Conservation (phyloP, 345 rosid species). For the Moricandia moricandioides region DNA sequence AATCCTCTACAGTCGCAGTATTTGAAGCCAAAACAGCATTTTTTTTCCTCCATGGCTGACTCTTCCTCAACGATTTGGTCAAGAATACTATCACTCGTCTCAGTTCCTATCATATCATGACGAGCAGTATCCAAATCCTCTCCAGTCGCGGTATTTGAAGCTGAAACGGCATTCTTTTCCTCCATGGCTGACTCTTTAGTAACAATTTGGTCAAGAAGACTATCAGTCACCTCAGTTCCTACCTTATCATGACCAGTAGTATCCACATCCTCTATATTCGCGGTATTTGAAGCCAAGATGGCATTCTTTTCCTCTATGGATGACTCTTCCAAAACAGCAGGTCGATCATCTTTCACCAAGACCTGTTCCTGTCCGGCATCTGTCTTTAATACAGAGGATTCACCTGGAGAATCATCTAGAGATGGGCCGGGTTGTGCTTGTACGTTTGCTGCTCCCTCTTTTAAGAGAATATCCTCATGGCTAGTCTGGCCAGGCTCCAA, state of each 20-base stretch:
- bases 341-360: constrained; percentile 42
- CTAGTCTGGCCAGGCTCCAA: constrained; percentile 65
- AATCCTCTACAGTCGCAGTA: constrained; percentile 28
- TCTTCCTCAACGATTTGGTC: constrained; percentile 31
- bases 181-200: not conserved
- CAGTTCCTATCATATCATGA: not conserved
- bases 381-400: constrained; percentile 38
- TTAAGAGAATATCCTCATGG: constrained; percentile 37
- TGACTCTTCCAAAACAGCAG: constrained; percentile 33
- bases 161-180: not conserved
- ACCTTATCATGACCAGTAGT: constrained; percentile 31
- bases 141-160: not conserved
- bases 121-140: not conserved
- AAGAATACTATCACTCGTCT: not conserved
- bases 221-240: constrained; percentile 2
- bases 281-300: constrained; percentile 35
- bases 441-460: constrained; percentile 39
- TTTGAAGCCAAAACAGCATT: constrained; percentile 35
- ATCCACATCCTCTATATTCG: constrained; percentile 26
- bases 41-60: constrained; percentile 36
- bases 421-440: constrained; percentile 38
- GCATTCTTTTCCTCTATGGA: constrained; percentile 40
- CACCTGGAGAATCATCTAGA: constrained; percentile 38
- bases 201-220: not conserved
- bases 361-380: constrained; percentile 41